Conservation (phyloP, 2,329 filamentous ascomycete genomes). For the Pseudohalonectria lignicola region DNA sequence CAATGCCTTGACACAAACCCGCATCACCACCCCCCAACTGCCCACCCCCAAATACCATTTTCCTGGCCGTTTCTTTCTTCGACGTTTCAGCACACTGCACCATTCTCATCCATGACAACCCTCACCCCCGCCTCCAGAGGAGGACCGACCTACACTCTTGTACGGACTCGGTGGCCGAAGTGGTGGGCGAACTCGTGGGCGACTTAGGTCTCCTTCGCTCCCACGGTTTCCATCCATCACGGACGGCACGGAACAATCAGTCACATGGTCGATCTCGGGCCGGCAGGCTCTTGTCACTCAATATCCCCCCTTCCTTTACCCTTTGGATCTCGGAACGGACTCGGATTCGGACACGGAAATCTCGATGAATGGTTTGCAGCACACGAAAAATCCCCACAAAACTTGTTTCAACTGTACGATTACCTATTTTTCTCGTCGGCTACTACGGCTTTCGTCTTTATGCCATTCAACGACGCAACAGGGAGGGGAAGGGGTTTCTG, state of each 20-base stretch:
- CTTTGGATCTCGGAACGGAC: neutral
- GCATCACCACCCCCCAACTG: too few species aligned
- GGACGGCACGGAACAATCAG: too few species aligned
- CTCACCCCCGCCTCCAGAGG: neutral
- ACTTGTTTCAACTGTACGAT: constrained; percentile 2
- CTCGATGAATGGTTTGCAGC: neutral
- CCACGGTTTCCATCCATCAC: too few species aligned
- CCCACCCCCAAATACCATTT: neutral
- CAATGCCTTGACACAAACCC: neutral
- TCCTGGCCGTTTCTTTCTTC: neutral
- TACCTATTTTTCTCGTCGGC: constrained; percentile 2
- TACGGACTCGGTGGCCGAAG: too few species aligned
- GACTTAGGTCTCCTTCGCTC: too few species aligned
- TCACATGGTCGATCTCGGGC: too few species aligned
- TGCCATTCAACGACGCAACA: neutral
- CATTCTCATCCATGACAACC: too few species aligned
- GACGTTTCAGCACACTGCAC: too few species aligned
- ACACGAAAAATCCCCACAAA: neutral
- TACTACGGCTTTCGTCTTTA: constrained; percentile 2
- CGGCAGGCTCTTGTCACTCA: too few species aligned
- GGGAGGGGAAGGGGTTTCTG: neutral
- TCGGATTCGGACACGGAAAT: constrained; percentile 1
- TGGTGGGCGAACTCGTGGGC: too few species aligned
- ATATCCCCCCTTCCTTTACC: too few species aligned
- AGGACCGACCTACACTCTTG: constrained; percentile 1